Evolutionary conservation across 2,329 filamentous ascomycete species (phyloP).

Genomic region (Aspergillus pseudotamarii): DNA sequence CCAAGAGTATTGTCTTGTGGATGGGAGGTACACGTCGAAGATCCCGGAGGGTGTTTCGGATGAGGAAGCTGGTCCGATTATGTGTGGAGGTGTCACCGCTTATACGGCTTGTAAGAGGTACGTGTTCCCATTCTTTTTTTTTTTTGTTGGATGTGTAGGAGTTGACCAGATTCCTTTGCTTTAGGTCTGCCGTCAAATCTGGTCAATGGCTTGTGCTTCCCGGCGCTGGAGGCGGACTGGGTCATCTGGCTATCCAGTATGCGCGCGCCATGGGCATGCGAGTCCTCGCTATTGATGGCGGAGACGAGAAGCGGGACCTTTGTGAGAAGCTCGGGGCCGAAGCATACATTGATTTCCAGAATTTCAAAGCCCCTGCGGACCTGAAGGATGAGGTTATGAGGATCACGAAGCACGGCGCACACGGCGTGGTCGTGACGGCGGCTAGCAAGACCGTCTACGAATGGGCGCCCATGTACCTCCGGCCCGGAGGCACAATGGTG

Average conservation of each 20-base stretch:
- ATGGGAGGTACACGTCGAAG: conserved; percentile 19
- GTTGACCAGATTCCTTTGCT: too few relatives aligned
- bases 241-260: conserved; percentile 80
- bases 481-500: conserved; percentile 77
- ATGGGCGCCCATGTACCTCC: conserved; percentile 84
- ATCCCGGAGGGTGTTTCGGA: conserved; percentile 23
- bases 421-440: conserved; percentile 83
- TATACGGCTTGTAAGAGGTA: conserved; percentile 24
- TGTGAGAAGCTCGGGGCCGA: conserved; percentile 67
- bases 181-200: conserved; percentile 36
- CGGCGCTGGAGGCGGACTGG: conserved; percentile 61
- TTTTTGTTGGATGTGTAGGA: not conserved
- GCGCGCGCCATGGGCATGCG: conserved; percentile 86
- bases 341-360: conserved; percentile 77
- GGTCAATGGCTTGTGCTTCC: conserved; percentile 33
- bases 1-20: conserved; percentile 23
- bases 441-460: conserved; percentile 91
- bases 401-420: conserved; percentile 78
- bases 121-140: not conserved
- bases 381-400: conserved; percentile 69
- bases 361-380: conserved; percentile 71
- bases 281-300: conserved; percentile 79
- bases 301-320: conserved; percentile 76
- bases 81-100: conserved; percentile 27
- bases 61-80: conserved; percentile 23